Percentiles rank a stretch among this genome's conserved stretches.
Evolutionary conservation across 1,284 basidiomycete genomes (phyloP).

Genomic region (Apiotrichum mycotoxinovorans): DNA sequence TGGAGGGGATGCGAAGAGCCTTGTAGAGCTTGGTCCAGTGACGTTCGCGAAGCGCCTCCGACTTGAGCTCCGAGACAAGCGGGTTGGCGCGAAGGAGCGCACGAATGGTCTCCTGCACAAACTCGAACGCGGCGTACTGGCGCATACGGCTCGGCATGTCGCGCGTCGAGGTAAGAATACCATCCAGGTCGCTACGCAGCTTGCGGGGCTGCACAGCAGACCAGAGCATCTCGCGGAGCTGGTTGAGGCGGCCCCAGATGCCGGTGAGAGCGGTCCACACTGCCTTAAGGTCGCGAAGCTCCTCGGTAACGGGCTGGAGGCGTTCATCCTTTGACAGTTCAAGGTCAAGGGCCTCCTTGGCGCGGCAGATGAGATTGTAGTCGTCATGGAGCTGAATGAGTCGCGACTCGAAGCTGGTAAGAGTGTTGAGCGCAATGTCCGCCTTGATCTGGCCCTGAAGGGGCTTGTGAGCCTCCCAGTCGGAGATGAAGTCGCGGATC

Average conservation of each 20-base stretch:
- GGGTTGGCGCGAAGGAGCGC: slow-evolving; percentile 84
- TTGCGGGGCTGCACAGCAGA: slow-evolving; percentile 86
- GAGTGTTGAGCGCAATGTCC: slow-evolving; percentile 90
- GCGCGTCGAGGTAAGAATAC: slow-evolving; percentile 80
- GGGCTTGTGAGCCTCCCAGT: slow-evolving; percentile 79
- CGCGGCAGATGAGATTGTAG: slow-evolving; percentile 86
- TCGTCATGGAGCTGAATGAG: slow-evolving; percentile 86
- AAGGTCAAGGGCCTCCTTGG: slow-evolving; percentile 94
- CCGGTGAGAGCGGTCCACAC: slow-evolving; percentile 99
- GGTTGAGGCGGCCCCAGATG: slow-evolving; percentile 89
- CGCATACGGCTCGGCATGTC: slow-evolving; percentile 99
- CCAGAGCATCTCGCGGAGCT: slow-evolving; percentile 86
- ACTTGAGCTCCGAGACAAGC: slow-evolving; percentile 87
- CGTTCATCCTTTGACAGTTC: slow-evolving; percentile 86
- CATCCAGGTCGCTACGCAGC: slow-evolving; percentile 88
- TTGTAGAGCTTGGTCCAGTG: slow-evolving; percentile 99
- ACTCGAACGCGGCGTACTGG: slow-evolving; percentile 98
- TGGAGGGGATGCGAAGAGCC: slow-evolving; percentile 64
- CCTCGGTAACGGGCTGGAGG: slow-evolving; percentile 88
- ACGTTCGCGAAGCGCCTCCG: slow-evolving; percentile 93
- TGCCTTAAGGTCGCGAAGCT: slow-evolving; percentile 90
- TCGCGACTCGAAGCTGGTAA: slow-evolving; percentile 89
- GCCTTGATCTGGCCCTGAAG: slow-evolving; percentile 94
- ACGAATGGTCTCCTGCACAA: slow-evolving; percentile 86
- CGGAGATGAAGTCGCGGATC: slow-evolving; percentile 79